Evolutionary conservation across 371 early-diverging fungal species (phyloP).

Genomic region (Lichtheimia ramosa): DNA sequence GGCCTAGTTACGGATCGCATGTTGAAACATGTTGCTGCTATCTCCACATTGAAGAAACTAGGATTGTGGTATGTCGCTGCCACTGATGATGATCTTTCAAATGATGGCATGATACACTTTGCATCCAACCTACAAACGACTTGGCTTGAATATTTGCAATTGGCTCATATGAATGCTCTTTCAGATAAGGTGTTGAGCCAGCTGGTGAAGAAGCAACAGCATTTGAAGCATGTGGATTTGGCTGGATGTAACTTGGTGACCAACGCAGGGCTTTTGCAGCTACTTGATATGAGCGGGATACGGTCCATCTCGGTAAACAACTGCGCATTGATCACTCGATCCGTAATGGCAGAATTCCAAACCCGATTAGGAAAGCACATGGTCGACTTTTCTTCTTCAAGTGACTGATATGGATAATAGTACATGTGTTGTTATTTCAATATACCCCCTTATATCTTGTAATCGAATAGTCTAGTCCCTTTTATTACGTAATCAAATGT

Average conservation of each 20-base stretch:
- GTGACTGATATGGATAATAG: no score
- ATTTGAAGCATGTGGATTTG: neutral
- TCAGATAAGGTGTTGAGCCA: neutral
- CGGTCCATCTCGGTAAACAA: neutral
- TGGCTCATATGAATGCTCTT: neutral
- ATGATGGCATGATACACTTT: neutral
- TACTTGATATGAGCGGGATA: neutral
- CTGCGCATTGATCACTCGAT: neutral
- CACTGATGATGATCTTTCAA: neutral
- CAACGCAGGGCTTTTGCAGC: neutral
- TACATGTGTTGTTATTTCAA: no score
- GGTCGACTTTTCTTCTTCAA: no score
- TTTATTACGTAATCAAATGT: no score
- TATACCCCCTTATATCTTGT: no score
- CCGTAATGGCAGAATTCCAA: neutral
- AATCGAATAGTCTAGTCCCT: no score
- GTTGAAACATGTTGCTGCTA: neutral
- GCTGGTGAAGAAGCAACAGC: neutral
- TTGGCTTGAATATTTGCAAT: neutral
- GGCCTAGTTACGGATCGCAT: neutral
- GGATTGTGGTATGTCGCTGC: neutral
- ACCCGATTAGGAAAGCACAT: no score
- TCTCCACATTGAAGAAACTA: neutral
- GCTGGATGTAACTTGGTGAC: neutral
- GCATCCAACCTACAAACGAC: neutral